Evolutionary conservation across 2,329 filamentous ascomycete genomes (phyloP), one percentile per base, ranked within the genome.

Genomic region (Tolypocladium ophioglossoides): DNA sequence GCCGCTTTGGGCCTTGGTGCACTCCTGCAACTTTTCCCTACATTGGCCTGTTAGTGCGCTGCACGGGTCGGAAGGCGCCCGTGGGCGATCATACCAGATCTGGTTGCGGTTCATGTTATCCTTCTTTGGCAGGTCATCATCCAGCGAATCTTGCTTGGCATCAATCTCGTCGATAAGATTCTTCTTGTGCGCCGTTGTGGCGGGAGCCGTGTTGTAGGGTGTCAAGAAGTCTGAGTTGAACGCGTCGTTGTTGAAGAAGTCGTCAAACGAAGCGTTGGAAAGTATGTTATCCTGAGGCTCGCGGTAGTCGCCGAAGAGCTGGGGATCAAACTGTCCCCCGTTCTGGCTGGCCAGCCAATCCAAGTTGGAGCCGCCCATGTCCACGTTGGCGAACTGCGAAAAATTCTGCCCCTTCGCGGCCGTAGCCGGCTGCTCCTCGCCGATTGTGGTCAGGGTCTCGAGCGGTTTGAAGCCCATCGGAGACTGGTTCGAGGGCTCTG

Each of bases 21-120:
- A 95, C 38, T 80, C 83, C 73, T 95, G 89, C 24, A 96, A 72
- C 72, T 89, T 90, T 70, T 96, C 91, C 94, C 92, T 96, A 66
- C 55, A 44, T 44, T 10, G 14, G 18, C 24, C 27, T 58, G 68
- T 85, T 68, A 82, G 77, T 64, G 61, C 9, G 44, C 22, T 18
- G 22, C 6, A 39, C 39, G 9, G 22, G 1, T 18, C 53, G 27
- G 2, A 27, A 30, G n/a, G n/a, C 32, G 46, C 2, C 2, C 3
- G 18, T 9, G 22, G 18, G 30, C 14, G 18, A 51, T 76, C 87
- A 66, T 81, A 96, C 92, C 92, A 97, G 52, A 97, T 91, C 68
- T 94, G 91, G 62, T 87, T 91, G 73, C 91, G 96, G 56, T 82
- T 90, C 63, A 96, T 78, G 65, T 89, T 79, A 61, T 86, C 77